These are phyloP conservation scores for Botrytis deweyae DNA, from an alignment of 2,329 filamentous ascomycete genomes.

Conservation along the genomic window DNA sequence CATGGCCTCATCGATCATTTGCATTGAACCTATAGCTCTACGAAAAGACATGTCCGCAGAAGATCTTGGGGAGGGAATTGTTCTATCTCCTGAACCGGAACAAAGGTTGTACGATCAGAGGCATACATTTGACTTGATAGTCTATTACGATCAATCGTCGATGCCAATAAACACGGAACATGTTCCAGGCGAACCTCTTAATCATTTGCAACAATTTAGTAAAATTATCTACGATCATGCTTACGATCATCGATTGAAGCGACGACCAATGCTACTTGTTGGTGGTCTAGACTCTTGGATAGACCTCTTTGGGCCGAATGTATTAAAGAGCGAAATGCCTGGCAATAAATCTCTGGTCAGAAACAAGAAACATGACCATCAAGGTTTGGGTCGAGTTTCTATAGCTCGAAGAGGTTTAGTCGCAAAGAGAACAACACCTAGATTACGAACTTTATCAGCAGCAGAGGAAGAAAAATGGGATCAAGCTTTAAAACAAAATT, in stretches of 20 bases:
- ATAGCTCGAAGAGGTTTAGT: slow-evolving; percentile 38
- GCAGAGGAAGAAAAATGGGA: slow-evolving; percentile 83
- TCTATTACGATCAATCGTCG: slow-evolving; percentile 81
- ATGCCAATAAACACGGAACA: slow-evolving; percentile 35
- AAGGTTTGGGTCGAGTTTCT: slow-evolving; percentile 52
- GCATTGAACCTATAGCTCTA: slow-evolving; percentile 79
- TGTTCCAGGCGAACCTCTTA: slow-evolving; percentile 45
- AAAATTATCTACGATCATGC: slow-evolving; percentile 84
- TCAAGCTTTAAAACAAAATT: slow-evolving; percentile 68
- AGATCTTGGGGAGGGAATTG: slow-evolving; percentile 64
- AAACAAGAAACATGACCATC: slow-evolving; percentile 35
- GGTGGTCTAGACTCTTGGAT: slow-evolving; percentile 88
- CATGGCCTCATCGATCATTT: slow-evolving; percentile 78
- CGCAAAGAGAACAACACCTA: slow-evolving; percentile 45
- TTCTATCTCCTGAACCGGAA: slow-evolving; percentile 73
- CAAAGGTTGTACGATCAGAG: slow-evolving; percentile 69
- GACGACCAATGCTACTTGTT: slow-evolving; percentile 71
- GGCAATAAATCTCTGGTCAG: slow-evolving; percentile 44
- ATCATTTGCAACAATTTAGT: slow-evolving; percentile 69
- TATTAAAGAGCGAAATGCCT: slow-evolving; percentile 55
- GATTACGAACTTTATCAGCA: slow-evolving; percentile 67
- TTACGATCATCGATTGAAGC: slow-evolving; percentile 70
- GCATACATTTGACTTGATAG: slow-evolving; percentile 78
- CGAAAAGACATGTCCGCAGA: slow-evolving; percentile 64
- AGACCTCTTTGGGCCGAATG: slow-evolving; percentile 66